Base-by-base conservation (phyloP, 108 stramenopile species). In the Conticribra weissflogii region DNA sequence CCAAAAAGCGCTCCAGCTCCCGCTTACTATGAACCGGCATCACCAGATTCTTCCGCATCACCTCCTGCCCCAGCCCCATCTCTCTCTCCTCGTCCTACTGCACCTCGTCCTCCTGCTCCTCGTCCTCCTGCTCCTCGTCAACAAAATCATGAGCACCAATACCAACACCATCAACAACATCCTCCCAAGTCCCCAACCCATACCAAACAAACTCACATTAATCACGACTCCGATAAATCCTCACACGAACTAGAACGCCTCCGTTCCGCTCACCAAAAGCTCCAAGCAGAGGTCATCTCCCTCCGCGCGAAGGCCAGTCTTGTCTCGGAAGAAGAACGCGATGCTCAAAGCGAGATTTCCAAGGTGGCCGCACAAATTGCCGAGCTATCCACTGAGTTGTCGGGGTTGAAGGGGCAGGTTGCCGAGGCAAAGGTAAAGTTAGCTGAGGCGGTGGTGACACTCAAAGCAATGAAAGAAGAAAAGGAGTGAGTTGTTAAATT, bases 241-340 rank as follows among this genome's bases (percentile, higher is more conserved):
- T 46, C 74, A n/a, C n/a, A n/a, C 0, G 93, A 95, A 67, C 66
- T 95, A 47, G 73, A 66, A 59, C 85, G 85, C 44, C 70, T 95
- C 17, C 81, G 81, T 32, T 50, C 63, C 14, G 70, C 84, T 3
- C 66, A 92, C 49, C 93, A 95, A 59, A 90, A 91, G 41, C 59
- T 95, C 3, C 88, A 88, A 56, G 93, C 93, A 0, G 93, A 95
- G 64, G 87, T 89, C 24, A 83, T 95, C 50, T 70, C 84, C 22
- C 86, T 95, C 50, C 90, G 88, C 57, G 90, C 93, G 9, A 86
- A 87, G 63, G 62, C 91, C 32, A 87, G 85, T 33, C 67, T 59
- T 16, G 74, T 89, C 59, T 78, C 89, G 5, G 91, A 90, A 12
- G 93, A 95, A 58, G 93, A 95, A 66, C 77, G 74, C 18, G 82